Evolutionary conservation across 73 alveolate genomes (phyloP), one percentile per base, ranked within the genome.

Genomic region (Paramecium sonneborni): DNA sequence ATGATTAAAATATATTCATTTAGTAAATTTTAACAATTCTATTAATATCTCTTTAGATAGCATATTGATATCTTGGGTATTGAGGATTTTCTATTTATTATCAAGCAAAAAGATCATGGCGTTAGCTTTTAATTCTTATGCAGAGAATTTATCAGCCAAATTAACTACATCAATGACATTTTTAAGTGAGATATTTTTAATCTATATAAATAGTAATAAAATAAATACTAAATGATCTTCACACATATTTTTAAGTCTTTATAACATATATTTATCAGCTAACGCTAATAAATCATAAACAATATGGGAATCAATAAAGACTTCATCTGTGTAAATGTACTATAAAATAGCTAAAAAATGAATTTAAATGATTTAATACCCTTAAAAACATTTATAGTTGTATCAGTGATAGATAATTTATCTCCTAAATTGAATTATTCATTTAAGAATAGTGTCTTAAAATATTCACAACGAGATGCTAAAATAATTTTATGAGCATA

Each of bases 401-500:
- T 79, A 23, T 79, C 90, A 39, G 44, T 79, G 6, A 79, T 79
- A 12, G 26, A 10, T 5, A 39, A 79, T 41, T 43, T 79, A 23
- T 79, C 56, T 1, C 56, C 58, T 28, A 37, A 5, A 10, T 4
- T 28, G 15, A 23, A 79, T 24, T n/a, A 44, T 24, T 79, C 90
- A 79, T 43, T 79, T 23, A 11, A 18, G 24, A 95, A 85, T 96
- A 94, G 87, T 0, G 88, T 88, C 41, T 88, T 94, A 67, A 95
- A 95, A 58, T 85, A 92, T 55, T 93, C 96, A 68, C 98, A 94
- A 37, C 98, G 76, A 9, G 95, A 21, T 1, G 96, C 95, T 5
- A 95, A 86, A 37, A 95, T 94, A 23, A 93, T 76, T 89, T 93
- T 95, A 68, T 95, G 97, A 0, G 96, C 98, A 86, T 86, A 44